Evolutionary conservation across 768 basidiomycete genomes (phyloP).

Genomic region (Cantharellus anzutake): DNA sequence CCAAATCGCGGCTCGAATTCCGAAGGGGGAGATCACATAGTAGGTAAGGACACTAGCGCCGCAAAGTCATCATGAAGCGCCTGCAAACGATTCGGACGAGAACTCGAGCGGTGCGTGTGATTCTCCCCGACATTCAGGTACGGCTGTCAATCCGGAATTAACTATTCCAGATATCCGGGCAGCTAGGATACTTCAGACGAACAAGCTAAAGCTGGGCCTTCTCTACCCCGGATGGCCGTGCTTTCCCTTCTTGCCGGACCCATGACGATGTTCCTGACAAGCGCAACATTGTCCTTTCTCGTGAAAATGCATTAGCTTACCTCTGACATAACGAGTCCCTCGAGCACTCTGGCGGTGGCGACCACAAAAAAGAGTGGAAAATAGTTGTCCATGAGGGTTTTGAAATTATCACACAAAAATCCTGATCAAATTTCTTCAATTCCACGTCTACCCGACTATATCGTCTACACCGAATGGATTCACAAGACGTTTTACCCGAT

Average conservation of each 20-base stretch:
- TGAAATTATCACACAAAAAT: conserved; percentile 16
- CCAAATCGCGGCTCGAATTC: no score
- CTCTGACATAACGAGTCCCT: neutral
- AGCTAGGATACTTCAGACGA: no score
- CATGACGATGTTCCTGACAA: neutral
- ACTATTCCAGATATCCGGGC: no score
- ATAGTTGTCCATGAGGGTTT: conserved; percentile 2
- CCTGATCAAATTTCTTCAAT: conserved; percentile 16
- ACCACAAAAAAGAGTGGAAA: neutral
- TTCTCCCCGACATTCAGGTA: no score
- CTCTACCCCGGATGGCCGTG: conserved; percentile 6
- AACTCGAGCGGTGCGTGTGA: no score
- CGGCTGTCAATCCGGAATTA: no score
- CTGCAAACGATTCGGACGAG: no score
- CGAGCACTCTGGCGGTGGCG: neutral
- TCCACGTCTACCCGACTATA: conserved; percentile 17
- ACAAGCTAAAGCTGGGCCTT: neutral
- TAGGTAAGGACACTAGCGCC: no score
- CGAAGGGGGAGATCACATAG: no score
- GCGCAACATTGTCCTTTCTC: neutral
- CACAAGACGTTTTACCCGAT: no score
- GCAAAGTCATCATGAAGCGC: no score
- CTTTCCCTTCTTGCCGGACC: neutral
- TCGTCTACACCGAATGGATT: conserved; percentile 7
- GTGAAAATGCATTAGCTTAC: neutral